Conservation (phyloP, 768 basidiomycete species). For the Russula lepida region DNA sequence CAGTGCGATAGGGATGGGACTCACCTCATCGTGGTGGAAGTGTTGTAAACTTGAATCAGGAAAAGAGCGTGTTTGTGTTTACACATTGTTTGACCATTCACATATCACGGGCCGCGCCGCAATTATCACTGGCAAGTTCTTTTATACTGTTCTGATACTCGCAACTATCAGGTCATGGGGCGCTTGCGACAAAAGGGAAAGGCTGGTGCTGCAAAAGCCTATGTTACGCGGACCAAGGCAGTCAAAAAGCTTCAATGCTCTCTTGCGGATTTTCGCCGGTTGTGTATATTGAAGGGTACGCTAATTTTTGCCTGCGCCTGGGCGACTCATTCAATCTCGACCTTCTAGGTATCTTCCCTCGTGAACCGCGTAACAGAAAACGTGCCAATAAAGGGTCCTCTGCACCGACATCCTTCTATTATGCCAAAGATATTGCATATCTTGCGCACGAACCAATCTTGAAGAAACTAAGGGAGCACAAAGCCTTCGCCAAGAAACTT, state of each 20-base stretch:
- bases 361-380: conserved; percentile 87
- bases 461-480: conserved; percentile 90
- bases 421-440: conserved; percentile 95
- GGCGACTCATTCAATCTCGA: conserved; percentile 11
- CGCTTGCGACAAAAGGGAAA: conserved; percentile 79
- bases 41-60: not conserved
- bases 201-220: conserved; percentile 86
- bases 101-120: not conserved
- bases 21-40: conserved; percentile 19
- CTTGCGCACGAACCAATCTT: conserved; percentile 94
- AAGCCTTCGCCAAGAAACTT: conserved; percentile 95
- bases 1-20: not conserved
- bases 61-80: not conserved
- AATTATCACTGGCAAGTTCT: not conserved
- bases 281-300: conserved; percentile 95
- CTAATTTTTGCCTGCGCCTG: not conserved
- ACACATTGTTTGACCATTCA: not conserved
- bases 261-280: conserved; percentile 88
- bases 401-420: conserved; percentile 96
- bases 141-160: too few species aligned
- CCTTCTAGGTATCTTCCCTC: conserved; percentile 83
- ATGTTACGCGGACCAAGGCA: conserved; percentile 82
- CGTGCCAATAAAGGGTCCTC: conserved; percentile 96
- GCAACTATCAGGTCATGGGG: conserved; percentile 43
- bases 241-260: conserved; percentile 96